These are phyloP conservation scores for Mycena indigotica DNA, from an alignment of 768 basidiomycete species.

Conservation along the genomic window DNA sequence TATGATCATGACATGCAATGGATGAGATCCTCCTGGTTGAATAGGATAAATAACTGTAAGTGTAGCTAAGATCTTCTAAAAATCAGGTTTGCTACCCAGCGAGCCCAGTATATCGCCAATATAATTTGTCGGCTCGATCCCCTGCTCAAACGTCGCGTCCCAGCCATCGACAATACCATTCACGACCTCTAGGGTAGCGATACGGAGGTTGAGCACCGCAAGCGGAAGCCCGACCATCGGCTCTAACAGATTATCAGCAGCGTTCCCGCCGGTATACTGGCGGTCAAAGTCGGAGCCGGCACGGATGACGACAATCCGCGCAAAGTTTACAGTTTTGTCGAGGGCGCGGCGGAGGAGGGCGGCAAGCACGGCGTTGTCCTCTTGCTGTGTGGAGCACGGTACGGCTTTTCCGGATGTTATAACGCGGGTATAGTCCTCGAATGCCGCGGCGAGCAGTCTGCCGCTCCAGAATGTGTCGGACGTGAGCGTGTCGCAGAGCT, in stretches of 20 bases:
- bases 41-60: not conserved
- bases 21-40: not conserved
- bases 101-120: not conserved
- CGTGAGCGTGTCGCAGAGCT: conserved; percentile 31
- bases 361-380: conserved; percentile 44
- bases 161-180: conserved; percentile 38
- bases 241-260: conserved; percentile 32
- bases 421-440: conserved; percentile 25
- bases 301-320: conserved; percentile 39
- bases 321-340: conserved; percentile 37
- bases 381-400: conserved; percentile 39
- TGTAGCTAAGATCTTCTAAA: not conserved
- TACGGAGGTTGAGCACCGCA: conserved; percentile 37
- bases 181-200: conserved; percentile 40
- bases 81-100: not conserved
- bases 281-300: conserved; percentile 39
- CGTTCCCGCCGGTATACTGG: conserved; percentile 22
- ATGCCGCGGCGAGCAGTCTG: conserved; percentile 33
- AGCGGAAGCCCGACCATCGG: conserved; percentile 34
- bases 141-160: conserved; percentile 29
- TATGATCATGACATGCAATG: no score
- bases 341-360: conserved; percentile 38
- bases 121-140: conserved; percentile 32
- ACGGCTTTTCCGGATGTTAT: conserved; percentile 36
- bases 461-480: conserved; percentile 38